Evolutionary conservation across 768 basidiomycete genomes (phyloP).

Genomic region (Saitozyma podzolica): DNA sequence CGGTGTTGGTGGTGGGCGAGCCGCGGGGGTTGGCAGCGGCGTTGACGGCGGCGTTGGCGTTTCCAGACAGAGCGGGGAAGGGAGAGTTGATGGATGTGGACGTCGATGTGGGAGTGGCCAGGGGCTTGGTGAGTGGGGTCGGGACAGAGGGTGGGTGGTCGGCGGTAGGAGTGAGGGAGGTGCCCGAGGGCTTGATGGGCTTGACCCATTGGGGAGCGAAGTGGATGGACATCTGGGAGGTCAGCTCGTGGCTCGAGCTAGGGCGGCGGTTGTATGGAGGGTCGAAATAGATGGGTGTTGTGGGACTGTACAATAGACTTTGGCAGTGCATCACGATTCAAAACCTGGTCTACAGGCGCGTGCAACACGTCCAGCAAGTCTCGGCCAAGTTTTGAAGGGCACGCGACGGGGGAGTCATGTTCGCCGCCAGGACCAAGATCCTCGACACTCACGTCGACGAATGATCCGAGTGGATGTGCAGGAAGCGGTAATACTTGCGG

Average conservation of each 20-base stretch:
- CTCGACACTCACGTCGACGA: too few species aligned
- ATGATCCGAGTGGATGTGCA: too few species aligned
- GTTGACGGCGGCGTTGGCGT: constrained; percentile 3
- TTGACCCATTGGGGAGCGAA: constrained; percentile 53
- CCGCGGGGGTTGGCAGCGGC: constrained; percentile 14
- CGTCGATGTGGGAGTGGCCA: constrained; percentile 12
- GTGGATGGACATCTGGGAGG: constrained; percentile 49
- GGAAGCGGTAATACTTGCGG: too few species aligned
- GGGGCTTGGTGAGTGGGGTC: constrained; percentile 6
- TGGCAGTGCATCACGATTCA: too few species aligned
- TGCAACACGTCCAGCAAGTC: too few species aligned
- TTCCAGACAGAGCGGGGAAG: constrained; percentile 31
- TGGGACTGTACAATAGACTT: background rate
- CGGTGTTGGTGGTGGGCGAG: constrained; percentile 16
- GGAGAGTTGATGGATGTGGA: constrained; percentile 14
- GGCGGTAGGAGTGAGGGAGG: constrained; percentile 23
- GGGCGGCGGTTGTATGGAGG: background rate
- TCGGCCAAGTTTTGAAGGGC: too few species aligned
- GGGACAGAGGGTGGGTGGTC: constrained; percentile 20
- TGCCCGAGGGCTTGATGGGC: constrained; percentile 46
- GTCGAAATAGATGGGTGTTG: background rate
- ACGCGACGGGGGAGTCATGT: too few species aligned
- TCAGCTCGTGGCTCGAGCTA: background rate
- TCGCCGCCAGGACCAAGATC: too few species aligned
- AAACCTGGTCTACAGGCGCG: too few species aligned